Evolutionary conservation across 2,329 filamentous ascomycete species (phyloP).

Genomic region (Stachybotrys echinatus): DNA sequence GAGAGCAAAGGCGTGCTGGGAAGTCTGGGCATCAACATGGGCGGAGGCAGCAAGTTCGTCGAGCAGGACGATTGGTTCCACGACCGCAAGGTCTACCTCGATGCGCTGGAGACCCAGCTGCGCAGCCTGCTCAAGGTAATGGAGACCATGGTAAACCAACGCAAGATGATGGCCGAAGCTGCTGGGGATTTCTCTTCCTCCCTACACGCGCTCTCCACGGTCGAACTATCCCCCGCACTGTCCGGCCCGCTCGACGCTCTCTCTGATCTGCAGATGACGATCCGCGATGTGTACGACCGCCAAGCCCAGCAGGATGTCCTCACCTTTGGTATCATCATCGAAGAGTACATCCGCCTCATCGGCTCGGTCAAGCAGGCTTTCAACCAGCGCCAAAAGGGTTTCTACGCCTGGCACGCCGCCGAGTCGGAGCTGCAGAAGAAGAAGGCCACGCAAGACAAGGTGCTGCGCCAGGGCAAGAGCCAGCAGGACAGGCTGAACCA

Average conservation of each 20-base stretch:
- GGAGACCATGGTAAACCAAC: conserved; percentile 85
- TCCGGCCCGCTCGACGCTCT: conserved; percentile 87
- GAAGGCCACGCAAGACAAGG: conserved; percentile 83
- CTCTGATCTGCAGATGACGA: conserved; percentile 88
- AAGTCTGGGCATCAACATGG: conserved; percentile 73
- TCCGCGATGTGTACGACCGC: conserved; percentile 90
- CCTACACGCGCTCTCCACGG: conserved; percentile 84
- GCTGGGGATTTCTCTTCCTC: conserved; percentile 91
- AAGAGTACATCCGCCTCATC: conserved; percentile 96
- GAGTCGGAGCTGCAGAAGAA: conserved; percentile 89
- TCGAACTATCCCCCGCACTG: conserved; percentile 84
- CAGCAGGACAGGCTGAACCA: conserved; percentile 95
- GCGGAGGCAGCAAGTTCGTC: conserved; percentile 80
- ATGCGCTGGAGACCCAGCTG: conserved; percentile 86
- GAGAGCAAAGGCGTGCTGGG: conserved; percentile 95
- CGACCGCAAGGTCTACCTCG: conserved; percentile 89
- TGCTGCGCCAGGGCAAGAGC: conserved; percentile 89
- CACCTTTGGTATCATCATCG: conserved; percentile 93
- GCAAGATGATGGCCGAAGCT: conserved; percentile 89
- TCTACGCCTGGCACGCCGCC: conserved; percentile 87
- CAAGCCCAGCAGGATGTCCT: conserved; percentile 96
- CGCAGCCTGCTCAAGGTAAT: conserved; percentile 89
- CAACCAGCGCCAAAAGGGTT: conserved; percentile 87
- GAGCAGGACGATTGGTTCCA: conserved; percentile 99
- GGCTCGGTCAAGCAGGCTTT: conserved; percentile 94